Evolutionary conservation across 192 early-diverging fungal genomes (phyloP).

Genomic region (Coemansia sp.): DNA sequence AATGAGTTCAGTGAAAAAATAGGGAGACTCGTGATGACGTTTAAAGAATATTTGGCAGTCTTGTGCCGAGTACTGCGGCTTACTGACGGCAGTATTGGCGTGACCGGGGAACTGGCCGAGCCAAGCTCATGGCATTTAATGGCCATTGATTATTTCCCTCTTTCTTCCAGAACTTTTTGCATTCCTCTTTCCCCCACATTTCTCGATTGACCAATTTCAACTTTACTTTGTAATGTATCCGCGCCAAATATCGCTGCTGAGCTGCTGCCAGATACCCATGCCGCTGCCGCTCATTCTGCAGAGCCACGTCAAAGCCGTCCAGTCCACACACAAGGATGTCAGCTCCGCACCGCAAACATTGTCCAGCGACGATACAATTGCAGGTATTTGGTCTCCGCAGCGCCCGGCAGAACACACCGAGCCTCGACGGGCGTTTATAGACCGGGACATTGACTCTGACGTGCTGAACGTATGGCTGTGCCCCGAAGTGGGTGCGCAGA

Average conservation of each 20-base stretch:
- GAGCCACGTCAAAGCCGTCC: background rate
- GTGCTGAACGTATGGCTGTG: slow-evolving; percentile 31
- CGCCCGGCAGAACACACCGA: background rate
- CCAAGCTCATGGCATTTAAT: too few relatives aligned
- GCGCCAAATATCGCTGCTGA: slow-evolving; percentile 25
- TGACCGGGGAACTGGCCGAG: too few relatives aligned
- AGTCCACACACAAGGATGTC: background rate
- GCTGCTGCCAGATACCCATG: slow-evolving; percentile 26
- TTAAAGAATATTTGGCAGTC: too few relatives aligned
- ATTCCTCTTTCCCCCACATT: background rate
- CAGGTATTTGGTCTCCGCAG: slow-evolving; percentile 25
- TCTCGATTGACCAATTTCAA: background rate
- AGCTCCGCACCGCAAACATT: too few relatives aligned
- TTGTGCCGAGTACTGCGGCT: too few relatives aligned
- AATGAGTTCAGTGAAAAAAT: too few relatives aligned
- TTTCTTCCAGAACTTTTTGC: too few relatives aligned
- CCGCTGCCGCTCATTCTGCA: slow-evolving; percentile 11
- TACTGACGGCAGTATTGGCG: too few relatives aligned
- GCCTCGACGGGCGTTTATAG: background rate
- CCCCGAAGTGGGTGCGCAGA: slow-evolving; percentile 24
- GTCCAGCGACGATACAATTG: slow-evolving; percentile 9
- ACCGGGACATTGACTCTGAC: background rate
- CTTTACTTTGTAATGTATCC: slow-evolving; percentile 8
- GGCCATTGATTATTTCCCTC: too few relatives aligned
- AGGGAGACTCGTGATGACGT: too few relatives aligned